A percentile compares a stretch with the other conserved stretches of the same genome.
phyloP scores from a whole-genome alignment of 1,284 basidiomycete species.

The Golubevia pallescens region DNA sequence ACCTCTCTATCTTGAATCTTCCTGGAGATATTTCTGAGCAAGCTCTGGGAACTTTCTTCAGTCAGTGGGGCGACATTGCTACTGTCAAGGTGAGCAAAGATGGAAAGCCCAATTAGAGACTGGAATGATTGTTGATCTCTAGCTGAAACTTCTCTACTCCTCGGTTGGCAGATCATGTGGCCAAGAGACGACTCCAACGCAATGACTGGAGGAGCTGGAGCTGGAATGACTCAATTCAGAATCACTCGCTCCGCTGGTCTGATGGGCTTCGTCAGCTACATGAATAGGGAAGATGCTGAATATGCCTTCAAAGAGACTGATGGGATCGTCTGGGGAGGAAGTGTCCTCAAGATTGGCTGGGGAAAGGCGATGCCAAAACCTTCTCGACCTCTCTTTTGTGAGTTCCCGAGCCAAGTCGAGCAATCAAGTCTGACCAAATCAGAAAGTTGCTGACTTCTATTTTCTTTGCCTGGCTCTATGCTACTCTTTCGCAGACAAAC shows the following conservation, averaged over 20 bases:
- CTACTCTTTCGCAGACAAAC: neutral
- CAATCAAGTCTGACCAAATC: no score
- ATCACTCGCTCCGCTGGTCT: conserved; percentile 20
- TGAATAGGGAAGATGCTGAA: conserved; percentile 41
- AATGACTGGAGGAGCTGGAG: conserved; percentile 15
- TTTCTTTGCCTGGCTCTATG: neutral
- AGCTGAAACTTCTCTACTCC: neutral
- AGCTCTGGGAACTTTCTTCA: conserved; percentile 38
- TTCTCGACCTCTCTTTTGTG: neutral
- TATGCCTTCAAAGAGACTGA: conserved; percentile 30
- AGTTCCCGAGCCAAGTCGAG: neutral
- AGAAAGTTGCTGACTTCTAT: neutral
- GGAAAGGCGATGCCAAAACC: conserved; percentile 44
- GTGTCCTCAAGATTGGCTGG: conserved; percentile 36
- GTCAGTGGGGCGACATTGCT: conserved; percentile 43
- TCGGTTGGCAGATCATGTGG: conserved; percentile 41
- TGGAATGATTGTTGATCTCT: neutral
- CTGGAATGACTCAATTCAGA: conserved; percentile 16
- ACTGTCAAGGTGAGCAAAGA: conserved; percentile 30
- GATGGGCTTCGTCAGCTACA: conserved; percentile 47
- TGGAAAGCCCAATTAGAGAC: neutral
- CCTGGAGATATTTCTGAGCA: conserved; percentile 36
- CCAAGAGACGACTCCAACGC: conserved; percentile 25
- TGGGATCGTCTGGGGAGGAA: conserved; percentile 35
- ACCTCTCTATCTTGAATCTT: conserved; percentile 46